A percentile compares a stretch with the other conserved stretches of the same genome.
These are phyloP conservation scores for Aspergillus steynii DNA, from an alignment of 495 filamentous ascomycete genomes.

Conservation along the genomic window DNA sequence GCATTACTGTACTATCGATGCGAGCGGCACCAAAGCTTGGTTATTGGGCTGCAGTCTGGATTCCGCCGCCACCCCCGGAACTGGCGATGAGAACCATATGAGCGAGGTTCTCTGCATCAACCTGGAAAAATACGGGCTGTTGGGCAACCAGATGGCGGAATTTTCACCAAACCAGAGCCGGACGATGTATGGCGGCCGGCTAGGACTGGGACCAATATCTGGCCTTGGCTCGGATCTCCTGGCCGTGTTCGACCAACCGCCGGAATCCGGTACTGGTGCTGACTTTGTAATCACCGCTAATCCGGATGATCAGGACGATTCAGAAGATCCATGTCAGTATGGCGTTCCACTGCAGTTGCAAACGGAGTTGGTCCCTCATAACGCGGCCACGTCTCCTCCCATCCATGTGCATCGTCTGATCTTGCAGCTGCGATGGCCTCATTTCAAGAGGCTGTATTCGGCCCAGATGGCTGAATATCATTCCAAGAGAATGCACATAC, in stretches of 20 bases:
- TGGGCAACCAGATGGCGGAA: slow-evolving; percentile 72
- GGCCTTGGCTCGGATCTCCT: slow-evolving; percentile 81
- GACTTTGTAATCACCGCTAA: slow-evolving; percentile 87
- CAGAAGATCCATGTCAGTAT: slow-evolving; percentile 53
- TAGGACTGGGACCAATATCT: slow-evolving; percentile 45
- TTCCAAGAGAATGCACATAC: slow-evolving; percentile 94
- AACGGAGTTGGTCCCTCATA: slow-evolving; percentile 61
- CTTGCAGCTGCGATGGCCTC: slow-evolving; percentile 91
- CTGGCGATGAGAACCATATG: slow-evolving; percentile 78
- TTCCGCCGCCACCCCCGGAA: slow-evolving; percentile 46
- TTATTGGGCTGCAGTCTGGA: slow-evolving; percentile 88
- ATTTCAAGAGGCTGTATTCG: slow-evolving; percentile 86
- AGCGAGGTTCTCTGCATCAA: slow-evolving; percentile 93
- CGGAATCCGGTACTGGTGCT: slow-evolving; percentile 74
- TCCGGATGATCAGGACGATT: slow-evolving; percentile 64
- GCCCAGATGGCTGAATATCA: slow-evolving; percentile 97
- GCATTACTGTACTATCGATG: slow-evolving; percentile 96
- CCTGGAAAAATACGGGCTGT: slow-evolving; percentile 77
- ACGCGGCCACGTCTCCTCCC: slow-evolving; percentile 70
- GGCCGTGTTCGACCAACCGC: slow-evolving; percentile 77
- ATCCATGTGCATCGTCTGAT: slow-evolving; percentile 93
- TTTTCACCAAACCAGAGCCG: slow-evolving; percentile 60
- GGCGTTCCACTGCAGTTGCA: slow-evolving; percentile 39
- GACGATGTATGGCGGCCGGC: slow-evolving; percentile 50
- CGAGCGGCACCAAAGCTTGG: slow-evolving; percentile 94